Evolutionary conservation across 1,284 basidiomycete species (phyloP).

Genomic region (Rhodotorula sp.): DNA sequence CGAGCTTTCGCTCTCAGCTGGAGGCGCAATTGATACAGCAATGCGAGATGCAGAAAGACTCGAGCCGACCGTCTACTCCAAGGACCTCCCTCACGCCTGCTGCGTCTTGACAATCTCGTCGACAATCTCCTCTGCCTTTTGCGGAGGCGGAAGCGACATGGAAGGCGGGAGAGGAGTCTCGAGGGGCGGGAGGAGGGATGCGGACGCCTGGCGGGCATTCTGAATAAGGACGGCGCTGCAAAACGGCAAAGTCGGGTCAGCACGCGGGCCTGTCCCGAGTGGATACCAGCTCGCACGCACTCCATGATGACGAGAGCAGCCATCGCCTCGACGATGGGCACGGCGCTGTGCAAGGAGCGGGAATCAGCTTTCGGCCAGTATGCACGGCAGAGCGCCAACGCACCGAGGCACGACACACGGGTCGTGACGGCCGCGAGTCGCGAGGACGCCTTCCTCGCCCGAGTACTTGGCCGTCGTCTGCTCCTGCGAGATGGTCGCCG

Average conservation of each 20-base stretch:
- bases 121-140: conserved; percentile 23
- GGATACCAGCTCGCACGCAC: conserved; percentile 47
- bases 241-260: neutral
- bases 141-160: conserved; percentile 50
- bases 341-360: conserved; percentile 58
- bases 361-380: neutral
- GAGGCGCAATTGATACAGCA: neutral
- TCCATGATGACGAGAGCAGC: conserved; percentile 95
- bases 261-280: too few relatives aligned
- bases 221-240: conserved; percentile 73
- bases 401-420: conserved; percentile 92
- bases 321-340: conserved; percentile 99
- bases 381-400: neutral
- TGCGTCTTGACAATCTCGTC: conserved; percentile 29
- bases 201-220: conserved; percentile 71
- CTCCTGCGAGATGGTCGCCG: conserved; percentile 92
- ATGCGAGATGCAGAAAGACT: neutral
- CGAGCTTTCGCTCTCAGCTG: neutral
- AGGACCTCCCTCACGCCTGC: neutral
- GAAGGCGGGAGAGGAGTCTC: conserved; percentile 77
- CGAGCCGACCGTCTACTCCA: neutral
- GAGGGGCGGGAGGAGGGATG: conserved; percentile 68
- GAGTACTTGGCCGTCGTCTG: conserved; percentile 92
- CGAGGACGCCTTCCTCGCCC: conserved; percentile 81
- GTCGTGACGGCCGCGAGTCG: conserved; percentile 73